These are phyloP conservation scores for Yamadazyma jaroonii DNA, from an alignment of 1,139 yeast species.

Conservation along the genomic window DNA sequence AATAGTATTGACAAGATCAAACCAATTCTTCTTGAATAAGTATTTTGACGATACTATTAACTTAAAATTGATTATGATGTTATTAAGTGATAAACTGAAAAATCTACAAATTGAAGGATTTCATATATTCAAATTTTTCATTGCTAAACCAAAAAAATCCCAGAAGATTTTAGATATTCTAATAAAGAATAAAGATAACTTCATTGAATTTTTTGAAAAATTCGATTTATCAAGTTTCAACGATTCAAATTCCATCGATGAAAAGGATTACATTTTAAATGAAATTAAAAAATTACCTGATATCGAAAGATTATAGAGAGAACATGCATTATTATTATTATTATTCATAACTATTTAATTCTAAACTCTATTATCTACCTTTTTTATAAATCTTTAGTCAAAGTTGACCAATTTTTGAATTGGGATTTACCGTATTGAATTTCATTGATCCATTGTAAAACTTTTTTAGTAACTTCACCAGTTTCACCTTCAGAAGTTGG, in stretches of 20 bases:
- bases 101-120: slow-evolving; percentile 89
- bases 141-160: slow-evolving; percentile 90
- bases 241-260: slow-evolving; percentile 72
- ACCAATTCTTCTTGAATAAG: slow-evolving; percentile 67
- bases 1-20: slow-evolving; percentile 70
- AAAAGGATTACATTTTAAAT: slow-evolving; percentile 73
- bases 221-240: slow-evolving; percentile 65
- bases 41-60: slow-evolving; percentile 83
- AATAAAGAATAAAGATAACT: slow-evolving; percentile 75
- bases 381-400: slow-evolving; percentile 27
- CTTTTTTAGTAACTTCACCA: slow-evolving; percentile 75
- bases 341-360: too few relatives aligned
- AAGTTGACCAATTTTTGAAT: slow-evolving; percentile 60
- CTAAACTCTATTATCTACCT: background rate
- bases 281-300: slow-evolving; percentile 71
- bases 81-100: slow-evolving; percentile 84
- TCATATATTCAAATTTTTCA: slow-evolving; percentile 87
- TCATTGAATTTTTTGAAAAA: slow-evolving; percentile 63
- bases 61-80: slow-evolving; percentile 79
- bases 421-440: slow-evolving; percentile 85
- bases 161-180: slow-evolving; percentile 78
- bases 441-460: slow-evolving; percentile 81
- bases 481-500: slow-evolving; percentile 74
- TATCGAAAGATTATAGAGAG: slow-evolving; percentile 19
- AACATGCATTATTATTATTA: too few relatives aligned